Percentiles rank a stretch among this genome's conserved stretches.
These are phyloP conservation scores for Trichaptum fuscoviolaceum DNA, from an alignment of 768 basidiomycete genomes.

Conservation along the genomic window DNA sequence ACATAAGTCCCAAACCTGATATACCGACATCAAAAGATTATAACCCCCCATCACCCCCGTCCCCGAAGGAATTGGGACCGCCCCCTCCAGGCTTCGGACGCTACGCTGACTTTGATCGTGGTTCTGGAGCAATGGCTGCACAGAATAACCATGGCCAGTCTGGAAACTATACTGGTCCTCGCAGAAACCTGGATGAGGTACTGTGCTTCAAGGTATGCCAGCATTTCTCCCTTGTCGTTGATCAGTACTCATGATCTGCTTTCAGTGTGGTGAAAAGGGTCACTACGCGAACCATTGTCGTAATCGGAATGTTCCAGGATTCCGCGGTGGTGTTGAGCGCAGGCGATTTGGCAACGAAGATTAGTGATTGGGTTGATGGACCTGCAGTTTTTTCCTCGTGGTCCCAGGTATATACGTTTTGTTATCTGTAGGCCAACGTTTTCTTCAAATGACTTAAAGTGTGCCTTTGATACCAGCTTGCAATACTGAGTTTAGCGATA, in stretches of 20 bases:
- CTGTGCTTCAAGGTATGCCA: conserved; percentile 75
- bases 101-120: conserved; percentile 71
- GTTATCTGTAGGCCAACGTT: neutral
- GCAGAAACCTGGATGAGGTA: conserved; percentile 79
- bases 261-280: conserved; percentile 83
- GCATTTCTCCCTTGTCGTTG: neutral
- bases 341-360: conserved; percentile 7
- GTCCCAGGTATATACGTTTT: neutral
- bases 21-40: conserved; percentile 69
- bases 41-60: conserved; percentile 69
- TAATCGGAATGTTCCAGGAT: conserved; percentile 87
- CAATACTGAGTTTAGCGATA: too few relatives aligned
- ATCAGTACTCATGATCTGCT: conserved; percentile 9
- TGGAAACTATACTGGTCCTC: conserved; percentile 32
- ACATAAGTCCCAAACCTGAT: conserved; percentile 66
- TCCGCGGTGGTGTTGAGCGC: conserved; percentile 76
- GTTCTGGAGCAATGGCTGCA: conserved; percentile 31
- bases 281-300: conserved; percentile 95
- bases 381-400: neutral
- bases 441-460: neutral
- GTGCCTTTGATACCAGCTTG: neutral
- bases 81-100: conserved; percentile 91
- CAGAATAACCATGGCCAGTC: conserved; percentile 25
- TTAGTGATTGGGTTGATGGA: neutral
- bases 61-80: conserved; percentile 77